phyloP scores from a whole-genome alignment of 2,329 filamentous ascomycete species.

The Penicillium sp. region DNA sequence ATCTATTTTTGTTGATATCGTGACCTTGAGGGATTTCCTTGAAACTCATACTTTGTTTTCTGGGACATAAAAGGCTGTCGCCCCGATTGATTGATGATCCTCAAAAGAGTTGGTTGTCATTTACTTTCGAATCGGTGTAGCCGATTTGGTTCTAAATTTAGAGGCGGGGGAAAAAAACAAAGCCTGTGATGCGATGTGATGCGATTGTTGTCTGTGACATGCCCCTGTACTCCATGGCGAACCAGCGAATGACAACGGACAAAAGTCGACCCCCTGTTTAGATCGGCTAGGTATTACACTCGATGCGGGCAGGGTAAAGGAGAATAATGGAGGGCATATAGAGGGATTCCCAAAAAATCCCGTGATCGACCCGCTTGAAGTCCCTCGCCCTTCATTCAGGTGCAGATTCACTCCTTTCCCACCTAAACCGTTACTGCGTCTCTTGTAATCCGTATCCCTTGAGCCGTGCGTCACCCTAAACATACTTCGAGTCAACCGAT shows the following conservation, averaged over 20 bases:
- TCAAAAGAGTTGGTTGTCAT: neutral
- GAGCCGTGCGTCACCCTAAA: slow-evolving; percentile 4
- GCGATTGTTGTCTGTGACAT: neutral
- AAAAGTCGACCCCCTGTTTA: neutral
- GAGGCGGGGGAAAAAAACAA: slow-evolving; percentile 12
- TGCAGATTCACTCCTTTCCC: neutral
- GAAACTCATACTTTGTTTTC: neutral
- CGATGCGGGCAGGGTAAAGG: neutral
- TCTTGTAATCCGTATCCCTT: neutral
- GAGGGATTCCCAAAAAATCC: slow-evolving; percentile 10
- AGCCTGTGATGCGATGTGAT: neutral
- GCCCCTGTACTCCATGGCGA: neutral
- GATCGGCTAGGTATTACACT: neutral
- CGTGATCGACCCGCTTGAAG: slow-evolving; percentile 14
- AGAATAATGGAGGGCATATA: neutral
- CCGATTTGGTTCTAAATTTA: slow-evolving; percentile 10
- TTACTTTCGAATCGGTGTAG: neutral
- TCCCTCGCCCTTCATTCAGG: neutral
- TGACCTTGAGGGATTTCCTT: neutral
- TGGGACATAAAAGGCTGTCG: neutral
- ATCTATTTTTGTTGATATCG: neutral
- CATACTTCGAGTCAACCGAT: neutral
- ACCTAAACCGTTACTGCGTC: neutral
- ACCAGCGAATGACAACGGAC: neutral
- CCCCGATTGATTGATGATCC: neutral